Percentiles rank a stretch among this genome's conserved stretches.
Evolutionary conservation across 2,329 filamentous ascomycete genomes (phyloP).

Genomic region (Alternaria arbusti): DNA sequence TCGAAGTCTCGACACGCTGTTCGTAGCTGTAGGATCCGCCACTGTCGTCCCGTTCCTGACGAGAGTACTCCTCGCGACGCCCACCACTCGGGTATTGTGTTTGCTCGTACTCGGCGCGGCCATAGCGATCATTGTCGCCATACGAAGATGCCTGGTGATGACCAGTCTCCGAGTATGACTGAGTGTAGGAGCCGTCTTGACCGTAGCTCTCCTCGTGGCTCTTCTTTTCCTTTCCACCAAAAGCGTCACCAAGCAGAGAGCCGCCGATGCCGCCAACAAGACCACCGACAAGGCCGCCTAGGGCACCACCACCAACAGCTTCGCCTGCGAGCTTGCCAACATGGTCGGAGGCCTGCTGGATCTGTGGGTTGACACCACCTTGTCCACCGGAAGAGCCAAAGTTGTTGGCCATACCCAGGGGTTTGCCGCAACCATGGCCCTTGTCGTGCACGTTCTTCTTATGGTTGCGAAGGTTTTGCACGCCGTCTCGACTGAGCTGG

Average conservation of each 20-base stretch:
- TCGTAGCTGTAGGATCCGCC: slow-evolving; percentile 62
- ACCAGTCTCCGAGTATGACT: slow-evolving; percentile 68
- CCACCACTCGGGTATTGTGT: slow-evolving; percentile 66
- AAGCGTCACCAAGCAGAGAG: slow-evolving; percentile 68
- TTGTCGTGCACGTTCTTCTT: slow-evolving; percentile 83
- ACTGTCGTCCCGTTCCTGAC: slow-evolving; percentile 62
- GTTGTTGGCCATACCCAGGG: slow-evolving; percentile 75
- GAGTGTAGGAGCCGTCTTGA: slow-evolving; percentile 66
- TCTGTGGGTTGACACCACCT: slow-evolving; percentile 53
- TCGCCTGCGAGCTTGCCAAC: slow-evolving; percentile 63
- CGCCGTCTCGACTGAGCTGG: slow-evolving; percentile 79
- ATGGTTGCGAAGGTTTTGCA: slow-evolving; percentile 80
- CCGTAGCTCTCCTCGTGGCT: slow-evolving; percentile 61
- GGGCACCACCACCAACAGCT: slow-evolving; percentile 67
- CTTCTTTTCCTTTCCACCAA: slow-evolving; percentile 61
- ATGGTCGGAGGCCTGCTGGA: slow-evolving; percentile 42
- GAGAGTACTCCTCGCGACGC: slow-evolving; percentile 65
- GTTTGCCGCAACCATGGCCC: slow-evolving; percentile 85
- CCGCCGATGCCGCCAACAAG: slow-evolving; percentile 65
- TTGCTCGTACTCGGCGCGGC: slow-evolving; percentile 65
- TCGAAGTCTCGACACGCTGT: slow-evolving; percentile 62
- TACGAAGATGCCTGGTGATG: slow-evolving; percentile 51
- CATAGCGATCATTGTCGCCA: slow-evolving; percentile 59
- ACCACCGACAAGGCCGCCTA: slow-evolving; percentile 74
- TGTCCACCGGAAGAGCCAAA: slow-evolving; percentile 46